phyloP scores from a whole-genome alignment of 2,329 filamentous ascomycete species.

The Hypoxylon sp. region DNA sequence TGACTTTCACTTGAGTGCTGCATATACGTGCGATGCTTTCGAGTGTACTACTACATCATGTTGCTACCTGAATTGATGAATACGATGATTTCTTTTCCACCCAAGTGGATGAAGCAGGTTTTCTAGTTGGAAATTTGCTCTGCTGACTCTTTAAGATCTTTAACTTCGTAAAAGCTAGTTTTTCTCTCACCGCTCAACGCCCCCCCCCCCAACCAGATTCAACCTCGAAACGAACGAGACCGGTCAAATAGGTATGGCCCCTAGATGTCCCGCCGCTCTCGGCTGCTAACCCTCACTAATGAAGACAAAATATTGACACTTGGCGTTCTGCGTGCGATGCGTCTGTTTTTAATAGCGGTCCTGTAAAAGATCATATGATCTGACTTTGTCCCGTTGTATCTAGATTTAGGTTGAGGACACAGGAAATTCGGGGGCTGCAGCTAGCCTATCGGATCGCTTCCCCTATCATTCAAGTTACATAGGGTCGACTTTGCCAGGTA shows the following conservation, averaged over 20 bases:
- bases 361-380: constrained; percentile 31
- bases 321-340: constrained; percentile 1
- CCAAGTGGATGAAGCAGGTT: background rate
- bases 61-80: constrained; percentile 22
- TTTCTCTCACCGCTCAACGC: constrained; percentile 23
- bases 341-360: constrained; percentile 1
- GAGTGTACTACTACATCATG: background rate
- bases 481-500: constrained; percentile 21
- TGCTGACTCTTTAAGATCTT: constrained; percentile 4
- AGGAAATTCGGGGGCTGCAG: constrained; percentile 9
- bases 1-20: background rate
- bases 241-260: constrained; percentile 2
- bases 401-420: constrained; percentile 1
- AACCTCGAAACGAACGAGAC: constrained; percentile 3
- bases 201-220: no score
- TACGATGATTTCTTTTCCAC: background rate
- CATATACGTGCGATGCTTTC: constrained; percentile 2
- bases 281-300: constrained; percentile 2
- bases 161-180: background rate
- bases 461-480: constrained; percentile 8
- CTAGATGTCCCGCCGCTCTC: constrained; percentile 12
- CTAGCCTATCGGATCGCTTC: constrained; percentile 33
- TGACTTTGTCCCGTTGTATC: constrained; percentile 6
- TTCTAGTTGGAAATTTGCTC: background rate
- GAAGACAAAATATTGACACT: constrained; percentile 11